Percentiles rank a stretch among this genome's conserved stretches.
phyloP scores from a whole-genome alignment of 2,329 filamentous ascomycete genomes.

The Penicillium sp. region DNA sequence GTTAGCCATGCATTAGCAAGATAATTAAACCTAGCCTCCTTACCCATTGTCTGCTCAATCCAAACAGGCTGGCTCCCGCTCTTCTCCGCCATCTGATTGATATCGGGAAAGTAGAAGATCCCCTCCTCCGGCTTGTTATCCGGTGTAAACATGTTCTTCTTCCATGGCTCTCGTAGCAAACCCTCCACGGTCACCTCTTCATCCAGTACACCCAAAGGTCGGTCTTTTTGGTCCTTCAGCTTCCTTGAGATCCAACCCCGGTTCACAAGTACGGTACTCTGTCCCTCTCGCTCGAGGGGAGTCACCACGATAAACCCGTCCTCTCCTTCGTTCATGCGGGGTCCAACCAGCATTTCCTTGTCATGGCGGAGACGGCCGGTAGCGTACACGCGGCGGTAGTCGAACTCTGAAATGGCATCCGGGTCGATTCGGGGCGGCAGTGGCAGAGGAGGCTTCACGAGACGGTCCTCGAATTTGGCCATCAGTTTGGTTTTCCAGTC shows the following conservation, averaged over 20 bases:
- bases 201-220: conserved; percentile 64
- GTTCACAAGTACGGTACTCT: conserved; percentile 78
- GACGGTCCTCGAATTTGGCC: conserved; percentile 85
- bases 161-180: conserved; percentile 82
- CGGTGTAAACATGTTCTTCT: conserved; percentile 97
- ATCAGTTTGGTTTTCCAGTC: conserved; percentile 93
- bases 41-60: conserved; percentile 95
- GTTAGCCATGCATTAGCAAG: conserved; percentile 14
- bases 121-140: conserved; percentile 79
- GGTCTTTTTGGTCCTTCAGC: conserved; percentile 61
- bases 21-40: conserved; percentile 17
- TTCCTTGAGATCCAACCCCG: conserved; percentile 88
- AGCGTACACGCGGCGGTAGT: conserved; percentile 81
- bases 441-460: conserved; percentile 80
- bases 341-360: conserved; percentile 93
- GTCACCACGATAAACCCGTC: conserved; percentile 92
- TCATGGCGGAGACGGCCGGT: conserved; percentile 77
- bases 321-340: conserved; percentile 81
- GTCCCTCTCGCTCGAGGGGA: conserved; percentile 67
- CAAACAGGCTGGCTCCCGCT: conserved; percentile 84
- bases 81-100: conserved; percentile 82
- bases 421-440: conserved; percentile 82
- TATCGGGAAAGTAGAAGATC: conserved; percentile 94
- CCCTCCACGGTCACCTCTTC: conserved; percentile 80
- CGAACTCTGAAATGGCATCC: conserved; percentile 79